A percentile compares a stretch with the other conserved stretches of the same genome.
Conservation (phyloP, 2,329 filamentous ascomycete genomes). For the Rugonectria rugulosa region DNA sequence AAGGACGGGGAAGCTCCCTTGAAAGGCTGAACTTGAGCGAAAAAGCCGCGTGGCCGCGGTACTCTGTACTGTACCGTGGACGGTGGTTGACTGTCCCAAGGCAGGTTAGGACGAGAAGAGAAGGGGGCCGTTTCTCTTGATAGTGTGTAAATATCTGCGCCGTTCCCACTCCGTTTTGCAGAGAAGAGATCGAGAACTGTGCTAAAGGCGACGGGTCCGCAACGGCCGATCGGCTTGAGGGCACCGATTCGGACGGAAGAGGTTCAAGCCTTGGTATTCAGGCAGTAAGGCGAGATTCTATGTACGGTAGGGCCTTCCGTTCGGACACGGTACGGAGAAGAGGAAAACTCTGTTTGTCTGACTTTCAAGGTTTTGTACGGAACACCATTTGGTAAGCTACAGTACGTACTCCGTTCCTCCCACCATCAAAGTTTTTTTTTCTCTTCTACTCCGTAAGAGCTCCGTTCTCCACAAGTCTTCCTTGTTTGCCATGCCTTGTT, state of each 20-base stretch:
- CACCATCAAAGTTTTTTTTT: conserved; percentile 13
- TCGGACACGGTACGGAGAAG: not conserved
- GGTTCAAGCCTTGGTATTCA: not conserved
- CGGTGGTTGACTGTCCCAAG: conserved; percentile 33
- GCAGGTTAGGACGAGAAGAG: conserved; percentile 20
- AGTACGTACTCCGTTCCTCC: not conserved
- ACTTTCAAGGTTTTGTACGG: too few relatives aligned
- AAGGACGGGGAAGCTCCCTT: conserved; percentile 25
- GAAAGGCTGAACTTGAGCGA: conserved; percentile 17
- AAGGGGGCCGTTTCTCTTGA: conserved; percentile 28
- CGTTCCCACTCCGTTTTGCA: conserved; percentile 27
- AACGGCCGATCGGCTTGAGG: conserved; percentile 1
- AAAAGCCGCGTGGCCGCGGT: conserved; percentile 27
- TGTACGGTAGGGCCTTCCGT: too few relatives aligned
- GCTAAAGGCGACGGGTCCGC: too few relatives aligned
- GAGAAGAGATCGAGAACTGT: too few relatives aligned
- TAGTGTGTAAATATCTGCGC: conserved; percentile 17
- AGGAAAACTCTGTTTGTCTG: not conserved
- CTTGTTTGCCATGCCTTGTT: conserved; percentile 1
- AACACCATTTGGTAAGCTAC: too few relatives aligned
- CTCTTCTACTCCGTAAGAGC: too few relatives aligned
- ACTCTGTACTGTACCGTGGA: conserved; percentile 20
- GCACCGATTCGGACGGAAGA: not conserved
- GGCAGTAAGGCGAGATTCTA: not conserved
- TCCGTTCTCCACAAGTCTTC: too few relatives aligned